Evolutionary conservation across 805 yeast genomes (phyloP).

Genomic region (Sugiyamaella qingdaonensis): DNA sequence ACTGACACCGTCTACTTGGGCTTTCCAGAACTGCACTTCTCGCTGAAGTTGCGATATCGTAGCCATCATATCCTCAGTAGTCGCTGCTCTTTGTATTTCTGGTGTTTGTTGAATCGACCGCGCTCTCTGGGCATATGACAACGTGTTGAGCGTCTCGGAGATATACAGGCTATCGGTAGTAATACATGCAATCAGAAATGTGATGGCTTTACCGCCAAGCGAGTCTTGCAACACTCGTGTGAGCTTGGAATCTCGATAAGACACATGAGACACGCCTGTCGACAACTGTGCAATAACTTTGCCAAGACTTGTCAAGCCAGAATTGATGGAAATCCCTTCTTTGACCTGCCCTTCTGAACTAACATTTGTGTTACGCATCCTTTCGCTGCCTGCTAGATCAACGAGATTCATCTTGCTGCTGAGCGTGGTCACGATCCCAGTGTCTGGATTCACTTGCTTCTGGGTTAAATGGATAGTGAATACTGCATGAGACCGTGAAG

Average conservation of each 20-base stretch:
- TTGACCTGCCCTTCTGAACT: constrained; percentile 44
- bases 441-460: constrained; percentile 23
- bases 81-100: constrained; percentile 20
- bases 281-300: constrained; percentile 48
- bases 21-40: constrained; percentile 20
- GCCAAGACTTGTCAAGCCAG: constrained; percentile 62
- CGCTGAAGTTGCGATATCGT: constrained; percentile 16
- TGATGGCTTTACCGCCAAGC: constrained; percentile 84
- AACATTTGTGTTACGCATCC: constrained; percentile 48
- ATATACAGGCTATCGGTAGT: constrained; percentile 31
- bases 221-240: constrained; percentile 78
- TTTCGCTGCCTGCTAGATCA: constrained; percentile 70
- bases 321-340: constrained; percentile 65
- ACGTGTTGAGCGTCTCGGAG: constrained; percentile 24
- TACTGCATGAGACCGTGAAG: constrained; percentile 74
- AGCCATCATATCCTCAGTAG: constrained; percentile 15
- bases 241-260: constrained; percentile 62
- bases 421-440: constrained; percentile 33
- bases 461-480: constrained; percentile 55
- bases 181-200: constrained; percentile 84
- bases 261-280: constrained; percentile 31
- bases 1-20: background rate
- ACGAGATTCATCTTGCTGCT: constrained; percentile 56
- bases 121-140: constrained; percentile 26
- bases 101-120: constrained; percentile 25